Evolutionary conservation across 441 rosid species (phyloP).

Genomic region (Cnidoscolus chayamansa): DNA sequence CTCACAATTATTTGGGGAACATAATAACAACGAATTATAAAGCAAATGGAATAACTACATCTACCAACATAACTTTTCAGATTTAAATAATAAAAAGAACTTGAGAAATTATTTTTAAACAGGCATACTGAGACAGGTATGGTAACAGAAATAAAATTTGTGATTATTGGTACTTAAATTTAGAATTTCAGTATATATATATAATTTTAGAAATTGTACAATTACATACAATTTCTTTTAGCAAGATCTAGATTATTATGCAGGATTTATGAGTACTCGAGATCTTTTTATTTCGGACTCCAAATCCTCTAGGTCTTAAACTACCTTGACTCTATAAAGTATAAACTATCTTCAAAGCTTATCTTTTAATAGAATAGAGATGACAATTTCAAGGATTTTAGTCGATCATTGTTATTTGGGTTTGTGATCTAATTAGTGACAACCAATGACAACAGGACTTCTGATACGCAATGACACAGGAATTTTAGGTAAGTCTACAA

Average conservation of each 20-base stretch:
- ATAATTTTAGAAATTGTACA: background rate
- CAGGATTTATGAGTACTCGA: background rate
- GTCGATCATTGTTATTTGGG: too few species aligned
- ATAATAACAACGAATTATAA: background rate
- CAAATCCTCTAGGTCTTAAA: background rate
- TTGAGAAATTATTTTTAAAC: background rate
- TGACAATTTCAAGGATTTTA: too few species aligned
- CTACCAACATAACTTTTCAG: background rate
- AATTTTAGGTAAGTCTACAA: background rate
- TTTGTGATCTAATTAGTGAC: too few species aligned
- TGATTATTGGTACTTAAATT: background rate
- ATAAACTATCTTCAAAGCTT: too few species aligned
- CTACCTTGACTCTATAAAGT: background rate
- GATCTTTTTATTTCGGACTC: background rate
- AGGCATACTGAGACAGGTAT: background rate
- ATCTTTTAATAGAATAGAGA: too few species aligned
- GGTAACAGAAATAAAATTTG: background rate
- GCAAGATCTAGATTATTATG: background rate
- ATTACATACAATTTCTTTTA: background rate
- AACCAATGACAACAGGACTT: too few species aligned
- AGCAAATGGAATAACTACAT: background rate
- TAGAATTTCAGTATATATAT: background rate
- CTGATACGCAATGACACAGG: too few species aligned
- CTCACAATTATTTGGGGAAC: background rate
- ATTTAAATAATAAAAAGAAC: background rate